Evolutionary conservation across 441 rosid species (phyloP).

Genomic region (Aquilaria agallochum): DNA sequence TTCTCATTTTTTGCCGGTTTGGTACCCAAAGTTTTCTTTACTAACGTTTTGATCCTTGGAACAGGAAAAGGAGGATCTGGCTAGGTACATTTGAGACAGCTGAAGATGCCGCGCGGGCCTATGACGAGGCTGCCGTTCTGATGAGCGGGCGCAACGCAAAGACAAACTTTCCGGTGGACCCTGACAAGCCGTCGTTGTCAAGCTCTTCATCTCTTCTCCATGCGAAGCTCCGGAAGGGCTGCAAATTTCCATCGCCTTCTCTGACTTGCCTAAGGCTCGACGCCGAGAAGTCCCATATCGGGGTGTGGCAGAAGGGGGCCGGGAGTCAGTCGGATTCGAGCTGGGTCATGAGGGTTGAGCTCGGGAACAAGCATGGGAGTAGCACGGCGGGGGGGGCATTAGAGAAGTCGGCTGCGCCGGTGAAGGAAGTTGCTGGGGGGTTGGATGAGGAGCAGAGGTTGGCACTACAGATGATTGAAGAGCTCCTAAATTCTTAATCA

Average conservation of each 20-base stretch:
- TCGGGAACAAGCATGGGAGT: constrained; percentile 43
- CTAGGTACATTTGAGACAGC: constrained; percentile 88
- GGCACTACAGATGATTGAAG: constrained; percentile 91
- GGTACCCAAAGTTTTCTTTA: neutral
- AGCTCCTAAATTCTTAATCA: constrained; percentile 43
- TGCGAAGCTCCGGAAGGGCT: constrained; percentile 62
- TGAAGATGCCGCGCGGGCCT: constrained; percentile 82
- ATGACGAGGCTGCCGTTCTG: constrained; percentile 78
- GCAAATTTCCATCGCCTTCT: constrained; percentile 75
- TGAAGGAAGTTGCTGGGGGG: constrained; percentile 8
- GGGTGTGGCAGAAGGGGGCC: constrained; percentile 90
- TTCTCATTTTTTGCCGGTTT: neutral
- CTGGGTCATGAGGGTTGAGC: constrained; percentile 86
- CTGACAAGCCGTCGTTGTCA: too few species aligned
- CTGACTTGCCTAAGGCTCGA: constrained; percentile 88
- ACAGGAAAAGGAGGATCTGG: constrained; percentile 86
- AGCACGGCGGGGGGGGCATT: neutral
- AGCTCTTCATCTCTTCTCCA: constrained; percentile 48
- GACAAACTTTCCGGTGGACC: constrained; percentile 57
- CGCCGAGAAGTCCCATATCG: constrained; percentile 68
- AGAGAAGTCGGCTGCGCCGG: neutral
- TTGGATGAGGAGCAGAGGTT: constrained; percentile 57
- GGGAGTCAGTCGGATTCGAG: constrained; percentile 56
- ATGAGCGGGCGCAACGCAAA: constrained; percentile 87
- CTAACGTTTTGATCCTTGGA: neutral